Base-by-base conservation (phyloP, 2,329 filamentous ascomycete genomes). In the Penicillium olsonii region DNA sequence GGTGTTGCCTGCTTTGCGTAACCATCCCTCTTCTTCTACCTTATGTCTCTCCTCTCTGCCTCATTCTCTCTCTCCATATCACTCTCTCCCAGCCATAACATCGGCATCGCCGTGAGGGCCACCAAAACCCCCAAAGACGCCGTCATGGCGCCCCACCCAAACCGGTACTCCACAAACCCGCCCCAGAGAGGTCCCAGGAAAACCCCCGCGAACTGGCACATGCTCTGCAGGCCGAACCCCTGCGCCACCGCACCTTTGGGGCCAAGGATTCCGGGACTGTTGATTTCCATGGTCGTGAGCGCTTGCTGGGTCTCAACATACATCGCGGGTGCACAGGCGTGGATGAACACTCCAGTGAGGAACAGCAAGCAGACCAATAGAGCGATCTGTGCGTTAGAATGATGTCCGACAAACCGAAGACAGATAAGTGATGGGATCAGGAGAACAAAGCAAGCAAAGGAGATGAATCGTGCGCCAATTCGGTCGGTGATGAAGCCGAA, bases 301-400 rank as follows among this genome's bases (percentile, higher is more conserved):
- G 62, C 61, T 29, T 78, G 78, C 3, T 81, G 78, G 27, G 90
- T 84, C 69, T 90, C 88, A 0, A 87, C 86, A 81, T 88, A 87
- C 17, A 89, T 71, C 0, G 86, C 83, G 0, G 84, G 82, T 50
- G 84, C 78, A 1, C 79, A 76, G 4, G 87, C 70, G 0, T 80
- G 78, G 3, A 88, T 68, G 1, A 78, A 75, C 2, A 81, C 55
- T 0, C 87, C 88, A 3, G 84, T 72, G 0, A 88, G 54, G 0
- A 78, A 76, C 1, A 92, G 74, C 7, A 91, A 69, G 2, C 75
- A 79, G 44, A 82, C 83, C 0, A 91, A 74, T 1, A 90, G 71
- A 2, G 84, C 79, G 61, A 88, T 87, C 55, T 90, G 81, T 1
- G 68, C 59, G 2, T 82, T 66, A 0, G 72, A 79, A 63, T 87